Evolutionary conservation across 139 green algal species (phyloP), one percentile per base, ranked within the genome.

Genomic region (Nannochloris sp.): DNA sequence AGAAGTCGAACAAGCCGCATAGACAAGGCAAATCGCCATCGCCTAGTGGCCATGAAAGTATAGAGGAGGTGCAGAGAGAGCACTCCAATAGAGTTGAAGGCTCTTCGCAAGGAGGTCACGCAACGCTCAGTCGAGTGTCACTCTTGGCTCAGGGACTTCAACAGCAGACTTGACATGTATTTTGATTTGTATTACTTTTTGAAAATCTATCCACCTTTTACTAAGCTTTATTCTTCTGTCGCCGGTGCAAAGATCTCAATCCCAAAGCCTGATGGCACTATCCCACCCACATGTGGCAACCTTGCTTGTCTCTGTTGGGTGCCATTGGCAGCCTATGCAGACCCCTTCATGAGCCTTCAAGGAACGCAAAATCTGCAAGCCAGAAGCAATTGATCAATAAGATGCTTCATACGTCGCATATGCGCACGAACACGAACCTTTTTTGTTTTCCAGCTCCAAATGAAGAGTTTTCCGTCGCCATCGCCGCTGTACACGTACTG

Each of bases 401-500:
- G 10, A 57, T 23, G 12, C 11, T 61, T 11, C 28, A n/a, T 5
- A 56, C 11, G n/a, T n/a, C 13, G 37, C 33, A 17, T 28, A 26
- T 14, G 17, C 33, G 49, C 46, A 53, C 17, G 10, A 1, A n/a
- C 17, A 53, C 46, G 17, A 13, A 81, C 70, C 74, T 88, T 91
- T 26, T 81, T 78, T 11, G 86, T 87, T 65, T 91, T 88, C 91
- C 92, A 99, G 79, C 97, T 92, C 94, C 94, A 99, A 62, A 98
- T 93, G 69, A 90, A 89, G 46, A 79, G 77, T 50, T 86, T 87
- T 16, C 94, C 93, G 53, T 96, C 87, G 6, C 81, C 87, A 68
- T 97, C 92, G 6, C 92, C 92, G 10, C 77, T 90, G 55, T 93
- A 80, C 3, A 97, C 70, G 61, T 87, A 94, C 48, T 79, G 83